Percentiles rank a stretch among this genome's conserved stretches.
phyloP scores from a whole-genome alignment of 352 stramenopile genomes.

The Halophytophthora batemanensis region DNA sequence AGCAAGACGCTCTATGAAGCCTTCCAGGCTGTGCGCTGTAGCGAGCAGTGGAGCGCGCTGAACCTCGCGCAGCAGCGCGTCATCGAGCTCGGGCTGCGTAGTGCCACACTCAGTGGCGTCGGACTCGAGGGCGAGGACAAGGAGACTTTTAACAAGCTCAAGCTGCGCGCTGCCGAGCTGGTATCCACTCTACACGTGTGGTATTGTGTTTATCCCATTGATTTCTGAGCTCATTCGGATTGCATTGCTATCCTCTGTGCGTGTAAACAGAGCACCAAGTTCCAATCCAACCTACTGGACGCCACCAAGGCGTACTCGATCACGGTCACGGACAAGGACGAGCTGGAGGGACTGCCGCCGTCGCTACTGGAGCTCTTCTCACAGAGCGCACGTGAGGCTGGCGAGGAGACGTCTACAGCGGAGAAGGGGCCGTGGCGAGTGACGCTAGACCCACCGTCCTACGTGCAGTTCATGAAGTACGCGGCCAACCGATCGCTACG shows the following conservation, averaged over 20 bases:
- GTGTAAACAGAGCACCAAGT: slow-evolving; percentile 84
- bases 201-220: not conserved
- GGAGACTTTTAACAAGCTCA: slow-evolving; percentile 95
- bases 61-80: slow-evolving; percentile 77
- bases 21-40: slow-evolving; percentile 76
- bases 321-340: slow-evolving; percentile 74
- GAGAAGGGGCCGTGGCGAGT: slow-evolving; percentile 92
- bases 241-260: too few species aligned
- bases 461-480: slow-evolving; percentile 96
- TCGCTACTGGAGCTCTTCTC: slow-evolving; percentile 92
- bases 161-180: slow-evolving; percentile 90
- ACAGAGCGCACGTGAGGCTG: slow-evolving; percentile 69
- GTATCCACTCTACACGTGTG: slow-evolving; percentile 16
- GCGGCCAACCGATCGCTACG: slow-evolving; percentile 87
- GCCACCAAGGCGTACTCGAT: slow-evolving; percentile 95
- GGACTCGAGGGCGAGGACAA: slow-evolving; percentile 90
- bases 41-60: slow-evolving; percentile 51
- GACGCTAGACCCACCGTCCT: slow-evolving; percentile 93
- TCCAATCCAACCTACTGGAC: slow-evolving; percentile 97
- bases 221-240: slow-evolving; percentile 1
- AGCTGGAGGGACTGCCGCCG: slow-evolving; percentile 91
- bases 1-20: slow-evolving; percentile 91
- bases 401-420: slow-evolving; percentile 59
- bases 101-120: slow-evolving; percentile 92
- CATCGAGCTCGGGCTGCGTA: slow-evolving; percentile 85